Evolutionary conservation across 2,329 filamentous ascomycete species (phyloP), one percentile per base, ranked within the genome.

Genomic region (Lecanicillium sp.): DNA sequence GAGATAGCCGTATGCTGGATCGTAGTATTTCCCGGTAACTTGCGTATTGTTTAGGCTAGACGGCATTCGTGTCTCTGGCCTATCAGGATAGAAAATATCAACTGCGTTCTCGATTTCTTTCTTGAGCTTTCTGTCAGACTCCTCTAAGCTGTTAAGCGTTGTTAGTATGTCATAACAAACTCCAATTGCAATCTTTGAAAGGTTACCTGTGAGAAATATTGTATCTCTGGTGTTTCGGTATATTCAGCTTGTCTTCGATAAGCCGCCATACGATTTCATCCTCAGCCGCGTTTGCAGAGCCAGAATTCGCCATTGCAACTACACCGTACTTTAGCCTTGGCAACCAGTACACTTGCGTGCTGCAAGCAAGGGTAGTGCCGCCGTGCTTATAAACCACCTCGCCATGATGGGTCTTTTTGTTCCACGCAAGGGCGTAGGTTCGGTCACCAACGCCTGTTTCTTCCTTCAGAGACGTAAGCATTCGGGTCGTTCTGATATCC

Each of bases 401-500:
- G 17, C 39, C 39, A 17, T 40, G 39, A 19, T 36, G 20, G 7
- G 33, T 40, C 20, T 36, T 40, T 20, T 36, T 36, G 19, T 31
- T 32, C 29, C 39, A 40, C 3, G 14, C 39, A 11, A 40, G 33
- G 3, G 32, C 39, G 19, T 40, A 40, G 12, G 39, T 36, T 29
- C 36, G 4, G 17, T 40, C 33, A 6, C 33, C 33, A 7, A 28
- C 33, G 19, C 33, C 33, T 29, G 31, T 40, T 10, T 13, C 29
- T 11, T 40, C 39, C 10, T 11, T 2, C 1, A 14, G 10, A 4
- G 17, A 22, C 5, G 13, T 32, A 14, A 40, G 28, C 33, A 36
- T 42, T 4, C 40, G 36, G n/a, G 36, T 8, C 33, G 13, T 42
- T 12, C 35, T 33, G 12, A 40, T 34, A 13, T 59, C 55, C 3